A percentile compares a stretch with the other conserved stretches of the same genome.
These are phyloP conservation scores for Casuarina cunninghamiana DNA, from an alignment of 306 rosid species.

Conservation along the genomic window DNA sequence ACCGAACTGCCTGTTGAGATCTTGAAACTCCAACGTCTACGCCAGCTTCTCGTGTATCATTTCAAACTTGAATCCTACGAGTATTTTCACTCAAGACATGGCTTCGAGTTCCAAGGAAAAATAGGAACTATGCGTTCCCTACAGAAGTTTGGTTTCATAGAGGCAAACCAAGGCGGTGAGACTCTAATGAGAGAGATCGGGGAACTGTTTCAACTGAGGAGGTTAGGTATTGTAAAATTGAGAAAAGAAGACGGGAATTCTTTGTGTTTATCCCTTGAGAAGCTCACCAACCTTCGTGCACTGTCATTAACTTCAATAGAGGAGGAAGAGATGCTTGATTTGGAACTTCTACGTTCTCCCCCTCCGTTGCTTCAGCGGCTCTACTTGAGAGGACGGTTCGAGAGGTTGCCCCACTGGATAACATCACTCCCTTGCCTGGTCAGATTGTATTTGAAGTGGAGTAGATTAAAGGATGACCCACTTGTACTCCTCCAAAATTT, in stretches of 20 bases:
- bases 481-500: slow-evolving; percentile 42
- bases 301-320: slow-evolving; percentile 37
- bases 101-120: slow-evolving; percentile 27
- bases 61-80: slow-evolving; percentile 27
- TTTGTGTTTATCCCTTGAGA: slow-evolving; percentile 44
- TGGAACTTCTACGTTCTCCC: slow-evolving; percentile 37
- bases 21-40: slow-evolving; percentile 44
- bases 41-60: slow-evolving; percentile 49
- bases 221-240: slow-evolving; percentile 39
- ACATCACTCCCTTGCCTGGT: slow-evolving; percentile 34
- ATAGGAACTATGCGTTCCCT: slow-evolving; percentile 45
- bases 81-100: slow-evolving; percentile 36
- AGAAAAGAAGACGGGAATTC: slow-evolving; percentile 45
- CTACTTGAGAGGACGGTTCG: slow-evolving; percentile 41
- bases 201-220: slow-evolving; percentile 43
- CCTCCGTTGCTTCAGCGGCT: slow-evolving; percentile 44
- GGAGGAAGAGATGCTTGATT: slow-evolving; percentile 40
- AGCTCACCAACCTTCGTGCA: slow-evolving; percentile 38
- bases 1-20: slow-evolving; percentile 53
- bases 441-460: slow-evolving; percentile 45
- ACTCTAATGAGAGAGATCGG: slow-evolving; percentile 35
- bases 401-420: slow-evolving; percentile 43
- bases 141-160: slow-evolving; percentile 54
- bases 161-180: slow-evolving; percentile 39
- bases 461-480: slow-evolving; percentile 41